Evolutionary conservation across 108 stramenopile genomes (phyloP).

Genomic region (Skeletonema marinoi): DNA sequence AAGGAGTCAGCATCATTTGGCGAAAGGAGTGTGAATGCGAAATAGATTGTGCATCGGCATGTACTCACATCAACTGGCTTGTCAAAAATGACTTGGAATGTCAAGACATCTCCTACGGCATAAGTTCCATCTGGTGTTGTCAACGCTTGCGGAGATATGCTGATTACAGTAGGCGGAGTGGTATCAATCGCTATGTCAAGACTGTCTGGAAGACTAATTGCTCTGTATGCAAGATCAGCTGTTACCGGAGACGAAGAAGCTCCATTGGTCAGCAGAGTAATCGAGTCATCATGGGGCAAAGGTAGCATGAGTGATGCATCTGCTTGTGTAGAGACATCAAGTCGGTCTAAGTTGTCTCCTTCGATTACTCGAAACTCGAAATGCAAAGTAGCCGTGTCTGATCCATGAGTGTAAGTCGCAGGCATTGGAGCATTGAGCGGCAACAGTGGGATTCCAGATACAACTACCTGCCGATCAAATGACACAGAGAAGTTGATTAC

Average conservation of each 20-base stretch:
- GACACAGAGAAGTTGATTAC: slow-evolving; percentile 36
- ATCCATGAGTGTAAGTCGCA: slow-evolving; percentile 39
- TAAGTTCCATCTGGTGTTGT: slow-evolving; percentile 37
- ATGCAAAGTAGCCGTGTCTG: slow-evolving; percentile 35
- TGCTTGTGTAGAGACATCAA: slow-evolving; percentile 11
- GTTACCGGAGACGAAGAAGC: slow-evolving; percentile 18
- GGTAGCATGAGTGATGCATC: slow-evolving; percentile 23
- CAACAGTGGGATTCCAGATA: slow-evolving; percentile 36
- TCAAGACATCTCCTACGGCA: slow-evolving; percentile 44
- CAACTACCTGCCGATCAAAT: slow-evolving; percentile 43
- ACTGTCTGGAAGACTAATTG: slow-evolving; percentile 9
- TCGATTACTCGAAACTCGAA: slow-evolving; percentile 42
- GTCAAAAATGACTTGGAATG: slow-evolving; percentile 47
- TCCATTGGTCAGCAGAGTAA: slow-evolving; percentile 28
- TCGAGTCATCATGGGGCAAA: slow-evolving; percentile 1
- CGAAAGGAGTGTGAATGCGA: not conserved
- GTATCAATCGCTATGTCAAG: slow-evolving; percentile 33
- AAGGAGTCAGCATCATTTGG: not conserved
- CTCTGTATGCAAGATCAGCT: slow-evolving; percentile 21
- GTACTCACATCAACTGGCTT: slow-evolving; percentile 44
- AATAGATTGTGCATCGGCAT: not conserved
- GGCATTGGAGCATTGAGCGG: slow-evolving; percentile 30
- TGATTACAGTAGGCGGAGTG: slow-evolving; percentile 28
- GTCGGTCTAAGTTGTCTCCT: slow-evolving; percentile 29
- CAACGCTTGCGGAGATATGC: slow-evolving; percentile 27